Conservation (phyloP, 306 rosid genomes). For the Inga oerstediana region DNA sequence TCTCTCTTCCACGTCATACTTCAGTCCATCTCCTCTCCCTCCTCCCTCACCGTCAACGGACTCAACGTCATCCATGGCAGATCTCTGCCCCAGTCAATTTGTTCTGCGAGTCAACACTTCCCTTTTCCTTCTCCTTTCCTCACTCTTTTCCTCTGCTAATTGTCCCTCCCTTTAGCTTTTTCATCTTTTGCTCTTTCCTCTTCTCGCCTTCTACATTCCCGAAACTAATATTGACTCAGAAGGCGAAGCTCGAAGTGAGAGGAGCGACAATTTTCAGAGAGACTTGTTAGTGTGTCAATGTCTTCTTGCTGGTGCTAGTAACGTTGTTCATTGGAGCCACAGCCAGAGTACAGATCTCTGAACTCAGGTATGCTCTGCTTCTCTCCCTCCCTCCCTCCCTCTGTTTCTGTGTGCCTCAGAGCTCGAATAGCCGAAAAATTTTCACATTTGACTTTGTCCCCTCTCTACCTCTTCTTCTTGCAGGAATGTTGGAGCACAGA, state of each 20-base stretch:
- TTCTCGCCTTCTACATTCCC: conserved; percentile 33
- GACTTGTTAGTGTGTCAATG: conserved; percentile 39
- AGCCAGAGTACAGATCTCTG: conserved; percentile 53
- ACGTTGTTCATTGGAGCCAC: conserved; percentile 50
- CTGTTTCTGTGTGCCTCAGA: conserved; percentile 22
- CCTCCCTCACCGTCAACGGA: no score
- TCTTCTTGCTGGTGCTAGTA: conserved; percentile 43
- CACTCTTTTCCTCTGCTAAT: conserved; percentile 21
- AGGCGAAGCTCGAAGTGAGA: neutral
- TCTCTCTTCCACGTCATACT: no score
- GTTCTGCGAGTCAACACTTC: conserved; percentile 49
- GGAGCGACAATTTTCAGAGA: conserved; percentile 48
- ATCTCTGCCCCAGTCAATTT: no score
- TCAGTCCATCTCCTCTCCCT: no score
- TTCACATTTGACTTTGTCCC: neutral
- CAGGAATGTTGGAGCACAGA: conserved; percentile 54
- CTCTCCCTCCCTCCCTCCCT: neutral
- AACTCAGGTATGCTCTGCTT: conserved; percentile 41
- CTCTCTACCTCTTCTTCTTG: neutral
- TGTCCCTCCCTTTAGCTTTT: conserved; percentile 32
- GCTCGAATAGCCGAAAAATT: neutral
- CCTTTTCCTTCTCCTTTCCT: conserved; percentile 1
- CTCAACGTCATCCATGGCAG: no score
- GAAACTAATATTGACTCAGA: conserved; percentile 1
- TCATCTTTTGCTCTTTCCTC: conserved; percentile 1